Evolutionary conservation across 768 basidiomycete genomes (phyloP), one percentile per base, ranked within the genome.

Genomic region (Suillus brevipes): DNA sequence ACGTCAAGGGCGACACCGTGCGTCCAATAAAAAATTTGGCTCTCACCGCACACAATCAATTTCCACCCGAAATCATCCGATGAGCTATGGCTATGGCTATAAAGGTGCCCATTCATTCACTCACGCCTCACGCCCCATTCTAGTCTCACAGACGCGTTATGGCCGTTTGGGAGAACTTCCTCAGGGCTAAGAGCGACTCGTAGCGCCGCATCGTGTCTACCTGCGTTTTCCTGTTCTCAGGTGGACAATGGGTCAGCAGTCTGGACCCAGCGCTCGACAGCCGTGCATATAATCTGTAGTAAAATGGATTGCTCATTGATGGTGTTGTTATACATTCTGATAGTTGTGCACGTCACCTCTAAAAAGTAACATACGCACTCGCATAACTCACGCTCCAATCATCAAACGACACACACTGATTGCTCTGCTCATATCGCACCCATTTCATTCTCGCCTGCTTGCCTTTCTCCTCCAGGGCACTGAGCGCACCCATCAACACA

Each of bases 381-480:
- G 95, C 96, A 73, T 99, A 99, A 77, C 95, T 97, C 25, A 99
- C 97, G 73, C 97, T 98, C 40, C 91, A 93, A 75, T 95, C 93
- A 56, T 81, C 78, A 62, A 91, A 72, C 20, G 78, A 85, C 68
- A 80, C 68, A 72, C 92, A 95, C 63, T 84, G 81, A 72, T 88
- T 91, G 73, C 95, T 99, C 78, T 99, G 97, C 74, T 93, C 95
- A 76, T 99, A 99, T 69, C 89, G 82, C 28, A 97, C 93, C 88
- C 94, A 99, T 67, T 87, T 86, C 60, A 95, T 75, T 28, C 76
- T 80, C 68, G 67, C 59, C 34, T 65, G 69, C 65, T 64, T 72
- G 55, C 74, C 63, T 37, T 78, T 75, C 58, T 78, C 77, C 74
- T 88, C 86, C 64, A 96, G 73, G 5, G 77, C 77, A 6, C 86